Base-by-base conservation (phyloP, 2,329 filamentous ascomycete species). In the Proliferodiscus dingleyae region DNA sequence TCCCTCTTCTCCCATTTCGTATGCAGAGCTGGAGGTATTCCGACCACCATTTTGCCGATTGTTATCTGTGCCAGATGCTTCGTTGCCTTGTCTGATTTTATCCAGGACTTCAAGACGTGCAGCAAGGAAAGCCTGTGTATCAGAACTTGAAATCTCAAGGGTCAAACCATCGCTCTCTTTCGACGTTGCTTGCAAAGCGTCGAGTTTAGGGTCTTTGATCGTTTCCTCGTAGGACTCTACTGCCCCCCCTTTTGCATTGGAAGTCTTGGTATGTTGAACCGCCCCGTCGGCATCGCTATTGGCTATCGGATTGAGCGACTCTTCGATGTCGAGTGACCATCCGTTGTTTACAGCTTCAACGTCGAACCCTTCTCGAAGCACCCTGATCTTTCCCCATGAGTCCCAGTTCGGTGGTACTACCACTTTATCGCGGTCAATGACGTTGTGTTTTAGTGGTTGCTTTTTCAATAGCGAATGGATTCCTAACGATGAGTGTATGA, bases 351-450 rank as follows among this genome's bases (percentile, higher is more conserved):
- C 76, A 11, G 79, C 78, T 70, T 98, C 93, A 18, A 94, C 87
- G 55, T 97, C 89, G 59, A 97, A 97, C 0, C 84, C 87, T 62
- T 95, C 93, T 43, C 89, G 81, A 22, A 97, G 73, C 36, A 97
- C 89, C 33, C 91, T 79, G 49, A 98, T 96, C 68, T 97, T 98
- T 49, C 89, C 90, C 87, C 89, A 96, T 0, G 90, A 96, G 66
- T 98, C 93, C 93, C 93, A 98, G 65, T 96, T 96, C 13, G 90
- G 86, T 2, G 91, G 91, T 1, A 98, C 87, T 4, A 96, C 75
- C 44, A 98, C 90, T 73, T 94, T 94, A 66, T 95, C 90, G 49
- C 91, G 79, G 68, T 93, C 93, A 55, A 94, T 93, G 50, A 94
- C 87, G 59, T 95, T 95, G 64, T 90, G 86, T 68, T 89, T 93